Percentiles rank a stretch among this genome's conserved stretches.
phyloP scores from a whole-genome alignment of 2,329 filamentous ascomycete species.

The Penicillium olsonii region DNA sequence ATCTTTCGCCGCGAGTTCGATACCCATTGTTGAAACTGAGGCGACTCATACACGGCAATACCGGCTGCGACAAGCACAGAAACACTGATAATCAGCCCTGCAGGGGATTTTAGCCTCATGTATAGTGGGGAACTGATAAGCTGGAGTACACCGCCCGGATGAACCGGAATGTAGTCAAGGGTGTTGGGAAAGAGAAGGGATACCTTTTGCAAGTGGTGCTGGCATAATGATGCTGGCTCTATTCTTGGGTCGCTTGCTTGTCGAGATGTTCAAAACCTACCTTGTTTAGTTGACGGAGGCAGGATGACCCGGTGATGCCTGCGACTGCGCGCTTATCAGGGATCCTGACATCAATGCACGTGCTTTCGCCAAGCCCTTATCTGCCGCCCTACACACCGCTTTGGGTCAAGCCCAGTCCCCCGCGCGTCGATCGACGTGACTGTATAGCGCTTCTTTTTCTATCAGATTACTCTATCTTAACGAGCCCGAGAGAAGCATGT shows the following conservation, averaged over 20 bases:
- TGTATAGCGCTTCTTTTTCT: neutral
- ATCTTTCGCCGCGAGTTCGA: constrained; percentile 63
- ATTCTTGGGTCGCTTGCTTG: neutral
- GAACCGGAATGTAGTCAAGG: constrained; percentile 5
- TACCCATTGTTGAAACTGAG: constrained; percentile 64
- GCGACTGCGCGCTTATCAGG: constrained; percentile 1
- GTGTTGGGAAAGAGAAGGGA: constrained; percentile 17
- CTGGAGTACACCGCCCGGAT: constrained; percentile 28
- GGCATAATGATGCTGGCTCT: constrained; percentile 39
- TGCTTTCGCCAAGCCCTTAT: constrained; percentile 35
- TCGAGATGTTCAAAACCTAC: neutral
- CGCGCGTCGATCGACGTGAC: constrained; percentile 23
- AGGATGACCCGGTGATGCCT: constrained; percentile 21
- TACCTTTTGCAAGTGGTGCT: constrained; percentile 52
- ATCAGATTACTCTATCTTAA: neutral
- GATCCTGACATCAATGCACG: constrained; percentile 25
- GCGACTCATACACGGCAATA: constrained; percentile 64
- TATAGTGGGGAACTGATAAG: constrained; percentile 29
- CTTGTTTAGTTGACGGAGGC: neutral
- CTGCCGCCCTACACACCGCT: constrained; percentile 34
- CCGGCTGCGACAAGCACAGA: constrained; percentile 63
- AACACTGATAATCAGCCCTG: constrained; percentile 64
- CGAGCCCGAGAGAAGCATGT: constrained; percentile 44
- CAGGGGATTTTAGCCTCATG: constrained; percentile 20
- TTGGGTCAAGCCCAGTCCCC: constrained; percentile 28